phyloP scores from a whole-genome alignment of 345 rosid genomes.

The Bruguiera parviflora region DNA sequence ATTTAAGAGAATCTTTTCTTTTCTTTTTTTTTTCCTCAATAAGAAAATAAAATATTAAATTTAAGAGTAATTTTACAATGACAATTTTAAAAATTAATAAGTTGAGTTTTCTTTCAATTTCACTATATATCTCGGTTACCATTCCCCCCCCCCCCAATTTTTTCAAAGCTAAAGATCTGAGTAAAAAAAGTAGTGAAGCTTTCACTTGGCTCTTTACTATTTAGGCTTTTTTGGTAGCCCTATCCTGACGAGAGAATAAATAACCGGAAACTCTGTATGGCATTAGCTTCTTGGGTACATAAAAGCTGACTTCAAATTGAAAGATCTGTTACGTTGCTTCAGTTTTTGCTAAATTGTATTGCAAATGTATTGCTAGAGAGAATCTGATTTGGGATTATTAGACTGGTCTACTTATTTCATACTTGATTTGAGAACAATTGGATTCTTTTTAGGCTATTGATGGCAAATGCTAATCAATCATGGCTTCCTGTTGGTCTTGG shows the following conservation, averaged over 20 bases:
- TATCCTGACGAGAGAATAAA: slow-evolving; percentile 18
- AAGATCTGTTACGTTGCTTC: slow-evolving; percentile 1
- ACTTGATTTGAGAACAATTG: neutral
- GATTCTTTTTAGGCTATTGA: neutral
- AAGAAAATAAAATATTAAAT: too few species aligned
- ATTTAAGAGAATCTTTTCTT: too few species aligned
- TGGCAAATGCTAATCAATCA: neutral
- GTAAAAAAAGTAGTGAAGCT: slow-evolving; percentile 36
- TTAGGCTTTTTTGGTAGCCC: slow-evolving; percentile 17
- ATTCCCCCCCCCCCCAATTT: too few species aligned
- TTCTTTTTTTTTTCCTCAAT: too few species aligned
- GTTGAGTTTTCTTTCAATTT: too few species aligned
- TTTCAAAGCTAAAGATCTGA: slow-evolving; percentile 12
- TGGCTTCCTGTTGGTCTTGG: too few species aligned
- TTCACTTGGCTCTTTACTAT: neutral
- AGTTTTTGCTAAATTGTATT: neutral
- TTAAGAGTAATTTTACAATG: too few species aligned
- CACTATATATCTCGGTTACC: neutral
- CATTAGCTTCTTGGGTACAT: neutral
- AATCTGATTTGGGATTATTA: neutral
- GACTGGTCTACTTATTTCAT: neutral
- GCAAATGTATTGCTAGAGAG: neutral
- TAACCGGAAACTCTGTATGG: slow-evolving; percentile 24
- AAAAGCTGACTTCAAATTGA: neutral
- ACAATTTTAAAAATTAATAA: too few species aligned